These are phyloP conservation scores for Mycena sanguinolenta DNA, from an alignment of 768 basidiomycete genomes.

Conservation along the genomic window DNA sequence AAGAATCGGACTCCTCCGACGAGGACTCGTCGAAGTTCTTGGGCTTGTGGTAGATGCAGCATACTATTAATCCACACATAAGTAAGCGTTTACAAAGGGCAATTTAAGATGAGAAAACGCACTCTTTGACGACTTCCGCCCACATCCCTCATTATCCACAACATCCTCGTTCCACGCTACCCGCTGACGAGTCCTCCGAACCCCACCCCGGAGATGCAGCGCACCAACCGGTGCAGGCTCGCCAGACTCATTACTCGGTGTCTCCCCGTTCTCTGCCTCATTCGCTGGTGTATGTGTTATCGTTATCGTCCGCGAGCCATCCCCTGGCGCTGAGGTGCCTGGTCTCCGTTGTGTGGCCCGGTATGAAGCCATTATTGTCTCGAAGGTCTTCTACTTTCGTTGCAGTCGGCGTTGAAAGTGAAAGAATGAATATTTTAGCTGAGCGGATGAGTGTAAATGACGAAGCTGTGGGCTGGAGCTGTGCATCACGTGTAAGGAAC, in stretches of 20 bases:
- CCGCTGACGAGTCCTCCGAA: conserved; percentile 58
- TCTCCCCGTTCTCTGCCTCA: conserved; percentile 45
- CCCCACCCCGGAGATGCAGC: conserved; percentile 71
- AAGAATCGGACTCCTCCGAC: conserved; percentile 64
- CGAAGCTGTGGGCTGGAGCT: too few species aligned
- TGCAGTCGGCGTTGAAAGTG: too few species aligned
- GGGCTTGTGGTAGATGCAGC: conserved; percentile 94
- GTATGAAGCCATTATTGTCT: conserved; percentile 10
- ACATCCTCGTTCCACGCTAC: conserved; percentile 91
- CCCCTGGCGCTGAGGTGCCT: conserved; percentile 57
- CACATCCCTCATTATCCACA: conserved; percentile 91
- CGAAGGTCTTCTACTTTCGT: too few species aligned
- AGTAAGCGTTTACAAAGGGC: too few species aligned
- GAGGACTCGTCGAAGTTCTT: conserved; percentile 82
- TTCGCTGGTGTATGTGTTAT: conserved; percentile 52
- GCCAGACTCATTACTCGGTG: conserved; percentile 30
- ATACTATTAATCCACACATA: conserved; percentile 78
- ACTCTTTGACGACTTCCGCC: conserved; percentile 96
- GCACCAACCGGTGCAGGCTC: conserved; percentile 54
- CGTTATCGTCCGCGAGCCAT: conserved; percentile 70
- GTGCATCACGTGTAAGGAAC: too few species aligned
- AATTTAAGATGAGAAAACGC: conserved; percentile 45
- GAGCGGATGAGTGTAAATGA: too few species aligned
- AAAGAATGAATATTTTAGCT: too few species aligned
- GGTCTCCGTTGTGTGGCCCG: conserved; percentile 45